Percentiles rank a stretch among this genome's conserved stretches.
Conservation (phyloP, 2,329 filamentous ascomycete genomes). For the Claviceps arundinis region DNA sequence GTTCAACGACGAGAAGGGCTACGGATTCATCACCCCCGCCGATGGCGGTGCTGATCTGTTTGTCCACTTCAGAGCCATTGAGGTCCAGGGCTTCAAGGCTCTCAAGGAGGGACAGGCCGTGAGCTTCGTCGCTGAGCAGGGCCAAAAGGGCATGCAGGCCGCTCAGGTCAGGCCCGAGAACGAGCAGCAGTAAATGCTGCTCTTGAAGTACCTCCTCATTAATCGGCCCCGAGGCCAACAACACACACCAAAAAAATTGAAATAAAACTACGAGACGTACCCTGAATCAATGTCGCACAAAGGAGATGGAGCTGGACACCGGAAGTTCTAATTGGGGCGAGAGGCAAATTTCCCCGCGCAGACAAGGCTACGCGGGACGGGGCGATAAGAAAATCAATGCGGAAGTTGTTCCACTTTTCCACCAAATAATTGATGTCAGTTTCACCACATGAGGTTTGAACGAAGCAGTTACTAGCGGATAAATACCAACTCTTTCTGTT, state of each 20-base stretch:
- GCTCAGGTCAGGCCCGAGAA: constrained; percentile 13
- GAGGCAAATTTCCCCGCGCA: background rate
- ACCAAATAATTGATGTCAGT: constrained; percentile 3
- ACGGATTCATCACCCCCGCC: constrained; percentile 9
- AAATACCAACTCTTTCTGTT: constrained; percentile 3
- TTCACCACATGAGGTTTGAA: constrained; percentile 1
- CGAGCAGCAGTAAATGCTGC: background rate
- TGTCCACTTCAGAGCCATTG: constrained; percentile 10
- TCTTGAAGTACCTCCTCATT: background rate
- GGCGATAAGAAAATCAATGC: background rate
- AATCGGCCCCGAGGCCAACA: background rate
- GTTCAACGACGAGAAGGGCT: constrained; percentile 12
- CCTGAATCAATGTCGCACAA: background rate
- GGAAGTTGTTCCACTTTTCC: constrained; percentile 3
- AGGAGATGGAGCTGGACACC: background rate
- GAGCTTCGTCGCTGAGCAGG: constrained; percentile 6
- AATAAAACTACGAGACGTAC: background rate
- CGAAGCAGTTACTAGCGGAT: constrained; percentile 3
- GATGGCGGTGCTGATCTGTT: constrained; percentile 6
- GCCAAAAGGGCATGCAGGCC: constrained; percentile 9
- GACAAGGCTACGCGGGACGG: background rate
- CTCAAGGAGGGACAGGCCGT: constrained; percentile 10
- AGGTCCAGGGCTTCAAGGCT: constrained; percentile 8
- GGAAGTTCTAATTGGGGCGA: background rate
- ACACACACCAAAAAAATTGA: background rate